Base-by-base conservation (phyloP, 2,329 filamentous ascomycete genomes). In the Aureobasidium subglaciale region DNA sequence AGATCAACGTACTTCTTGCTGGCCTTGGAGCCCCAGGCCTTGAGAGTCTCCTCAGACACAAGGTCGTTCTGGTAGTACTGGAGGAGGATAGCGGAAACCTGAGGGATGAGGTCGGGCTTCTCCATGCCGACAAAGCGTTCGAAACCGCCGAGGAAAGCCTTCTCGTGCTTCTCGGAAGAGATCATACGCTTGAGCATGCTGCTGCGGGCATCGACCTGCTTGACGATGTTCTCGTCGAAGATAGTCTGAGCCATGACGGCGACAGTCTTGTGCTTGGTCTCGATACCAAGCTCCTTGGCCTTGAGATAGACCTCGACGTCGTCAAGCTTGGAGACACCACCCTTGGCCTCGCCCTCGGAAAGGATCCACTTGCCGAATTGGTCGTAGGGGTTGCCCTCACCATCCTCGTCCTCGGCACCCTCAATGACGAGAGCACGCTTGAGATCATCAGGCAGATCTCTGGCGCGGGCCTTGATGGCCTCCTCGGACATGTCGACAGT, bases 1-100 rank as follows among this genome's bases (percentile, higher is more conserved):
- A 95, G 74, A 70, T 97, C 92, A 64, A 95, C 88, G 71, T 97
- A 97, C 78, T 96, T 96, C 86, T 95, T 96, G 83, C 90, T 96
- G 58, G 92, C 90, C 80, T 93, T 96, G 69, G 82, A 81, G 62
- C 91, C 92, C 92, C 93, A 99, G 64, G 86, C 86, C 73, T 86
- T 88, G 69, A 95, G 83, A 15, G 90, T 83, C 61, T 96, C 91
- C 77, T 99, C 93, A 50, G 81, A 84, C 65, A 96, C 77, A 55
- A 99, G 80, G 63, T 99, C 93, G 66, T 90, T 80, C 74, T 96
- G 83, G 74, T 97, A 99, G 75, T 92, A 87, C 66, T 87, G 81
- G 71, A 95, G 83, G 61, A 99, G 80, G 65, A 99, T 88, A 72
- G 89, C 90, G 61, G 90, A 87, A 59, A 97, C 80, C 69, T 88